Base-by-base conservation (phyloP, 768 basidiomycete genomes). In the Pleurotus sapidus region DNA sequence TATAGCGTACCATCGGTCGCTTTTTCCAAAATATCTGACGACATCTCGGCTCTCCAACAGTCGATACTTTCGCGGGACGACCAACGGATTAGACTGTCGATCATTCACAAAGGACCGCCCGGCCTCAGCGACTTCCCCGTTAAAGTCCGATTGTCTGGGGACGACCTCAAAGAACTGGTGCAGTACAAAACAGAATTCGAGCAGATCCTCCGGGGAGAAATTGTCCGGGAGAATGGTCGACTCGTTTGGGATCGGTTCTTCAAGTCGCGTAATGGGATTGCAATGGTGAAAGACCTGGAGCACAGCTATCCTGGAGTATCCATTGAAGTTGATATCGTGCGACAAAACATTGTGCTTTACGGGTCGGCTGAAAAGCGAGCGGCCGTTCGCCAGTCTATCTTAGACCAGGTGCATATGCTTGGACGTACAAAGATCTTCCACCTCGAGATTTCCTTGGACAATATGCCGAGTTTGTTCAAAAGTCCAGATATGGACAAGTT, bases 211-310 rank as follows among this genome's bases (percentile, higher is more conserved):
- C 79, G 76, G 2, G 89, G 90, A 0, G 86, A 91, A 60, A 70
- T 78, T 2, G 66, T 89, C 34, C 74, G 69, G 24, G 76, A 62
- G 27, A 56, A 83, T 46, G 82, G 78, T 25, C 78, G 79, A 40
- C 70, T 76, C 1, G 70, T 81, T 6, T 93, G 89, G 89, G 86
- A 91, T 58, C 71, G 75, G 3, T 91, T 82, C 68, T 86, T 93
- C 59, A 64, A 65, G 18, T 60, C 73, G 3, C 57, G 61, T 0
- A 68, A 68, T 5, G 88, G 88, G 0, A 40, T 47, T 0, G 18
- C 12, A 0, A 90, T 79, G 65, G 53, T 92, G 47, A 61, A 70
- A 0, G 65, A 72, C 0, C 55, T 91, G 9, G 74, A 82, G 55
- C 59, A 56, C 1, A 57, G 60, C 8, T 64, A 78, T 46, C 67